Percentiles rank a stretch among this genome's conserved stretches.
Evolutionary conservation across 2,329 filamentous ascomycete species (phyloP).

Genomic region (Macrophomina tecta): DNA sequence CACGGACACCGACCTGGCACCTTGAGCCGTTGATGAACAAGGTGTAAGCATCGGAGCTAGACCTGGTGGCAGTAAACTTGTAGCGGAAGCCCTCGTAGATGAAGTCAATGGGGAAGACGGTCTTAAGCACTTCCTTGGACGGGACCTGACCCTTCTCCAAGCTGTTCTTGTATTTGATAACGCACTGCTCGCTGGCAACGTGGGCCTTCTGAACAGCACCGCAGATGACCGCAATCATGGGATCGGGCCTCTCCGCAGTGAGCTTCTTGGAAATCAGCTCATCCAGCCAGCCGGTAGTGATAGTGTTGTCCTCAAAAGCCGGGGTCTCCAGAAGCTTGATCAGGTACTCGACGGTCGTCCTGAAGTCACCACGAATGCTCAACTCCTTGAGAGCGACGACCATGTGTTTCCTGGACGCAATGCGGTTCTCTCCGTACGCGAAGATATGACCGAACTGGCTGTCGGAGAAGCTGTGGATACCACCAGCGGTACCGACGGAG

Average conservation of each 20-base stretch:
- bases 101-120: slow-evolving; percentile 96
- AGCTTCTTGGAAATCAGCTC: slow-evolving; percentile 98
- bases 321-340: slow-evolving; percentile 99
- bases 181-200: slow-evolving; percentile 87
- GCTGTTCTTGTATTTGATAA: slow-evolving; percentile 83
- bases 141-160: slow-evolving; percentile 98
- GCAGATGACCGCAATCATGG: slow-evolving; percentile 88
- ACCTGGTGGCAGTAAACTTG: slow-evolving; percentile 96
- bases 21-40: slow-evolving; percentile 99
- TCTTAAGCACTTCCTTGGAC: slow-evolving; percentile 95
- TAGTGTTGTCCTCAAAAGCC: slow-evolving; percentile 98
- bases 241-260: slow-evolving; percentile 92
- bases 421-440: slow-evolving; percentile 96
- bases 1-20: slow-evolving; percentile 89
- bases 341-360: slow-evolving; percentile 97
- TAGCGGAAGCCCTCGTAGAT: slow-evolving; percentile 97
- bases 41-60: slow-evolving; percentile 91
- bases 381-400: slow-evolving; percentile 97
- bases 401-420: slow-evolving; percentile 98
- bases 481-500: slow-evolving; percentile 94
- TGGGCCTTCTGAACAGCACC: slow-evolving; percentile 96
- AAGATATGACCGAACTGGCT: slow-evolving; percentile 99
- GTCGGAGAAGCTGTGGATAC: slow-evolving; percentile 99
- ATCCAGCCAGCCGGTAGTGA: slow-evolving; percentile 98
- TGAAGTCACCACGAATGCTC: slow-evolving; percentile 99